These are phyloP conservation scores for Phytophthora meadii DNA, from an alignment of 352 stramenopile genomes.

Conservation along the genomic window DNA sequence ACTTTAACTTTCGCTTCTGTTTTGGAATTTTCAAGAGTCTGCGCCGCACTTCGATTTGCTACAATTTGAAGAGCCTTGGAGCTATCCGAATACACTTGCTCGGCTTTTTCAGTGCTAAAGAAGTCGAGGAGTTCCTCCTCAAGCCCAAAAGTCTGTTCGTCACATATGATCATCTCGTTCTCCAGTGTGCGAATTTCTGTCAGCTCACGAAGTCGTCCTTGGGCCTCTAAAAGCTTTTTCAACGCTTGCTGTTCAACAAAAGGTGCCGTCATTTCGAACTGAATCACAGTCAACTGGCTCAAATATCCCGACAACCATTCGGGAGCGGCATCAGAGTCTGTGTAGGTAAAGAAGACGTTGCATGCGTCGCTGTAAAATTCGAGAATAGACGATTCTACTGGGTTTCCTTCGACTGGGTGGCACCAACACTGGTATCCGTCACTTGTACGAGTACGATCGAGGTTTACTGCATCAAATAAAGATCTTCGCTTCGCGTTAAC, in stretches of 20 bases:
- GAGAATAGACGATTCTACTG: constrained; percentile 4
- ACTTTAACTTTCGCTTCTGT: constrained; percentile 48
- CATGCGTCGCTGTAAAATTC: constrained; percentile 58
- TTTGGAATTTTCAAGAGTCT: constrained; percentile 57
- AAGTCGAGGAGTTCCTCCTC: constrained; percentile 75
- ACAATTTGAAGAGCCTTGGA: constrained; percentile 66
- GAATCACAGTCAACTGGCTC: constrained; percentile 52
- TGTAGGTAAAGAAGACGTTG: constrained; percentile 61
- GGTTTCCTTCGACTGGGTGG: constrained; percentile 4
- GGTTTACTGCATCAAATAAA: constrained; percentile 58
- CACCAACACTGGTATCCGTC: constrained; percentile 52
- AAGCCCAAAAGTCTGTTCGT: constrained; percentile 63
- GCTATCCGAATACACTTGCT: constrained; percentile 51
- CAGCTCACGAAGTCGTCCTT: constrained; percentile 39
- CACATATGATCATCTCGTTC: constrained; percentile 52
- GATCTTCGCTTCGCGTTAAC: constrained; percentile 54
- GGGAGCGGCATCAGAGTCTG: constrained; percentile 29
- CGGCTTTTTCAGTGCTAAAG: constrained; percentile 48
- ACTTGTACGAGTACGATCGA: constrained; percentile 25
- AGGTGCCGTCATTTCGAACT: constrained; percentile 47
- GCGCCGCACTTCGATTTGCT: constrained; percentile 56
- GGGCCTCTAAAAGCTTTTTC: constrained; percentile 42
- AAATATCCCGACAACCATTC: constrained; percentile 51
- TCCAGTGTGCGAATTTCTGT: constrained; percentile 60
- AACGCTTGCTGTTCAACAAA: constrained; percentile 44